These are phyloP conservation scores for Cordyceps fumosorosea DNA, from an alignment of 2,329 filamentous ascomycete species.

Conservation along the genomic window DNA sequence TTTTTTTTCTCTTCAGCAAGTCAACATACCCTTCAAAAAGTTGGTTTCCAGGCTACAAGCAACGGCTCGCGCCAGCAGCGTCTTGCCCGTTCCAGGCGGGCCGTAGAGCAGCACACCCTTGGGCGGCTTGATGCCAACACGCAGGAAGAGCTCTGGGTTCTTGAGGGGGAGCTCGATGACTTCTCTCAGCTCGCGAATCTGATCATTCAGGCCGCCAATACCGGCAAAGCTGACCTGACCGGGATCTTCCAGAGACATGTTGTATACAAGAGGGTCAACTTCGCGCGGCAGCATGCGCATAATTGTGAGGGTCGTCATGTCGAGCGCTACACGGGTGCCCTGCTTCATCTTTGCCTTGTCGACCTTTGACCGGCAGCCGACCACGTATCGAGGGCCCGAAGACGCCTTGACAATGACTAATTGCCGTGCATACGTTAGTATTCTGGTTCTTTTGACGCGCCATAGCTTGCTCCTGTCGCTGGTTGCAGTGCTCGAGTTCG, in stretches of 20 bases:
- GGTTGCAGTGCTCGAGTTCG: neutral
- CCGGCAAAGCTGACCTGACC: conserved; percentile 97
- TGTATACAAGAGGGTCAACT: conserved; percentile 97
- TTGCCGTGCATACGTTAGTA: neutral
- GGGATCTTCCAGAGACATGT: conserved; percentile 98
- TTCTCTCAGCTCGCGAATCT: conserved; percentile 94
- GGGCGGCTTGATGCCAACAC: conserved; percentile 97
- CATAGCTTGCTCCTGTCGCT: neutral
- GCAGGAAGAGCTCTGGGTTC: conserved; percentile 94
- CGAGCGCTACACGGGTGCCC: conserved; percentile 91
- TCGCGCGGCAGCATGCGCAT: conserved; percentile 99
- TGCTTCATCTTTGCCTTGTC: conserved; percentile 97
- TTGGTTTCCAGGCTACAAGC: conserved; percentile 96
- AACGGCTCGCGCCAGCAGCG: conserved; percentile 85
- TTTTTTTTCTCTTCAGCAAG: neutral
- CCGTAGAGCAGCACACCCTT: conserved; percentile 97
- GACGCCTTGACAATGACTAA: conserved; percentile 97
- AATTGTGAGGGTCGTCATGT: conserved; percentile 99
- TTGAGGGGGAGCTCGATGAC: conserved; percentile 97
- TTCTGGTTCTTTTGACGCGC: conserved; percentile 17
- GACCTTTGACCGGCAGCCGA: conserved; percentile 96
- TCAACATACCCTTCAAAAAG: conserved; percentile 77
- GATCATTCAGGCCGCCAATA: conserved; percentile 95
- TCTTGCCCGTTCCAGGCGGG: conserved; percentile 95
- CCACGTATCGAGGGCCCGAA: conserved; percentile 93